phyloP scores from a whole-genome alignment of 2,329 filamentous ascomycete species.

The Fusarium sp. region DNA sequence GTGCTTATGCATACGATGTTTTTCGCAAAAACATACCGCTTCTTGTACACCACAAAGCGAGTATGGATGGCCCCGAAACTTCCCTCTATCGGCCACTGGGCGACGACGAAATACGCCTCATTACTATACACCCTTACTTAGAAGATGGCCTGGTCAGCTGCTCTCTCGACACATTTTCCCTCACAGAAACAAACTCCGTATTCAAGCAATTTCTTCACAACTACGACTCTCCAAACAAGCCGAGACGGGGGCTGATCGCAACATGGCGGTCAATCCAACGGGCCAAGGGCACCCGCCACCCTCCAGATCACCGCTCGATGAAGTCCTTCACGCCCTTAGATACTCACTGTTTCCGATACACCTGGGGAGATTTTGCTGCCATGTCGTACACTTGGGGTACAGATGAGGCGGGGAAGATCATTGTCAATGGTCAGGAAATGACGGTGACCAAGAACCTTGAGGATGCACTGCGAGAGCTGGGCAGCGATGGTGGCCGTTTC shows the following conservation, averaged over 20 bases:
- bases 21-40: not conserved
- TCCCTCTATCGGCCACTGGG: constrained; percentile 4
- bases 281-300: not conserved
- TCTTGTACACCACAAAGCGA: not conserved
- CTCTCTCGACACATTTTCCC: constrained; percentile 13
- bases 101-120: constrained; percentile 13
- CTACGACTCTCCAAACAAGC: constrained; percentile 1
- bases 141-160: constrained; percentile 6
- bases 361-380: constrained; percentile 19
- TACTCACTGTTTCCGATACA: constrained; percentile 5
- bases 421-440: constrained; percentile 13
- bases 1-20: not conserved
- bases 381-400: constrained; percentile 17
- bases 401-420: constrained; percentile 9
- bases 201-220: constrained; percentile 9
- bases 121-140: constrained; percentile 5
- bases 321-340: constrained; percentile 4
- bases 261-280: constrained; percentile 14
- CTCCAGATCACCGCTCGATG: constrained; percentile 5
- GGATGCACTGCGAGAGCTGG: constrained; percentile 8
- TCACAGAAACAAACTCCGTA: not conserved
- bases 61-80: not conserved
- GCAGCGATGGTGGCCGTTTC: constrained; percentile 3
- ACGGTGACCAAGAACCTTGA: constrained; percentile 21
- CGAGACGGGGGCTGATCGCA: constrained; percentile 11